Evolutionary conservation across 768 basidiomycete species (phyloP), one percentile per base, ranked within the genome.

Genomic region (Amanita muscaria): DNA sequence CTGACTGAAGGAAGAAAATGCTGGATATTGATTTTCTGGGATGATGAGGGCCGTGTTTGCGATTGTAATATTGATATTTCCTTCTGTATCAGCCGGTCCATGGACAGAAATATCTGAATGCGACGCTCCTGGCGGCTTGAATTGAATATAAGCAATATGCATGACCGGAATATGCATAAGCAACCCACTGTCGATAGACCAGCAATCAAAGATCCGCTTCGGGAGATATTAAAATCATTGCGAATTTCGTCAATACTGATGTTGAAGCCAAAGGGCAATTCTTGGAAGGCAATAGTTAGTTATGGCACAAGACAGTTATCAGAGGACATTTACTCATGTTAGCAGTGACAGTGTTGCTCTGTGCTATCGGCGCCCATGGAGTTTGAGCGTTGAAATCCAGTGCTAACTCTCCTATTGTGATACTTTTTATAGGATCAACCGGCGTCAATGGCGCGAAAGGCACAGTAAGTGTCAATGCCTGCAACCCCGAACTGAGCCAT

Each of bases 191-290:
- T 84, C 15, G 72, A 68, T 40, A 87, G 66, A 8, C 71, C 73
- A 15, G 78, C 81, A 2, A 83, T 73, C 19, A 63, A 58, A 5
- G 58, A 60, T 21, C 71, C 70, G 50, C 77, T 71, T 53, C 67
- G 70, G 18, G 73, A 64, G 50, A 87, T 77, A 18, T 70, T 73
- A 54, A 87, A 84, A 24, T 69, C 61, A 53, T 87, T 86, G 55
- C 74, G 64, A 24, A 87, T 84, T 47, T 81, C 58, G 22, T 65
- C 69, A 41, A 86, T 75, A 1, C 64, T 62, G 14, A 84, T 6
- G 21, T 62, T 62, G 58, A 87, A 87, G 8, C 84, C 84, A 49
- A 87, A 87, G 24, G 84, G 84, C 29, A 87, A 61, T 50, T 72
- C 81, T 82, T 47, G 34, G 44, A 39, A 44, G 44, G 14, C 30